Percentiles rank a stretch among this genome's conserved stretches.
Evolutionary conservation across 192 early-diverging fungal genomes (phyloP).

Genomic region (Backusella luteola): DNA sequence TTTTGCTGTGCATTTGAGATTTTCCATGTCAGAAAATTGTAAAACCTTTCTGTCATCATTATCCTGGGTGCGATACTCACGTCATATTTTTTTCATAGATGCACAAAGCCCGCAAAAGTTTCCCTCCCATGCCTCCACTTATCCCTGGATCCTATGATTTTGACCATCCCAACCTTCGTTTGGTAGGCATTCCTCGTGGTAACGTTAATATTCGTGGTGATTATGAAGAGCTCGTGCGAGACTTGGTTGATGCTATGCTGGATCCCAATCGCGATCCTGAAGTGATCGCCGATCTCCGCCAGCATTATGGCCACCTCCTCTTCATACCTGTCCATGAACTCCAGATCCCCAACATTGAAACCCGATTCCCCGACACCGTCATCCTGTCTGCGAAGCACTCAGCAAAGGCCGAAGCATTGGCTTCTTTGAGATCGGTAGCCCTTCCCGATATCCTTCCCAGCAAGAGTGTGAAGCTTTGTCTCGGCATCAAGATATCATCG

Average conservation of each 20-base stretch:
- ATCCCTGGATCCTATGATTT: slow-evolving; percentile 40
- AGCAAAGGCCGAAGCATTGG: slow-evolving; percentile 47
- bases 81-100: slow-evolving; percentile 36
- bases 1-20: background rate
- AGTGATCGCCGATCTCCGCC: background rate
- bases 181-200: slow-evolving; percentile 48
- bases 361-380: slow-evolving; percentile 43
- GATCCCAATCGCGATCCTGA: background rate
- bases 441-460: slow-evolving; percentile 32
- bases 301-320: slow-evolving; percentile 30
- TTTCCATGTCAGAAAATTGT: background rate
- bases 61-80: background rate
- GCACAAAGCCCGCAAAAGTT: slow-evolving; percentile 58
- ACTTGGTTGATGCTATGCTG: slow-evolving; percentile 34
- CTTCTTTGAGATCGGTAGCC: slow-evolving; percentile 60
- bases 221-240: slow-evolving; percentile 38
- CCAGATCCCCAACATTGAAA: slow-evolving; percentile 57
- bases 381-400: slow-evolving; percentile 36
- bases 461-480: slow-evolving; percentile 52
- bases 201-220: slow-evolving; percentile 44
- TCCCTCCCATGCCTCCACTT: slow-evolving; percentile 52
- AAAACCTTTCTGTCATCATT: background rate
- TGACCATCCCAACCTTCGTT: slow-evolving; percentile 39
- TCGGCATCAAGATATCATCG: slow-evolving; percentile 64
- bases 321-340: slow-evolving; percentile 62